A percentile compares a stretch with the other conserved stretches of the same genome.
These are phyloP conservation scores for Arachnomyces sp. DNA, from an alignment of 2,329 filamentous ascomycete species.

Conservation along the genomic window DNA sequence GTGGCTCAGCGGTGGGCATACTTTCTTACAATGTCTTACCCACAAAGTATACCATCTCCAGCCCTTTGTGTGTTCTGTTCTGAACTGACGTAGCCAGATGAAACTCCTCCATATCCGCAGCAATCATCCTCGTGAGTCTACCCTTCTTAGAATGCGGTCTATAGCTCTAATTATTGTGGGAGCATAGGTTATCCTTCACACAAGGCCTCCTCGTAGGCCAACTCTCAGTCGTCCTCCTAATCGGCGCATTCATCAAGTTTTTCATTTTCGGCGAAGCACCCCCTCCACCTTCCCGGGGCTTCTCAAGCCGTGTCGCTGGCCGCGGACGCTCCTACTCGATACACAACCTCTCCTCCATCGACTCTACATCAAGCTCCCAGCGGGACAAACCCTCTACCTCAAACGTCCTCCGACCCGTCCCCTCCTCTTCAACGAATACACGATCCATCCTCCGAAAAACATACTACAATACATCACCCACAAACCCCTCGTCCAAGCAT, in stretches of 20 bases:
- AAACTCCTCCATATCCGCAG: slow-evolving; percentile 1
- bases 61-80: background rate
- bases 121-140: slow-evolving; percentile 10
- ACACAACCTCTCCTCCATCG: slow-evolving; percentile 30
- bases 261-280: slow-evolving; percentile 97
- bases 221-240: slow-evolving; percentile 78
- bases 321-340: slow-evolving; percentile 68
- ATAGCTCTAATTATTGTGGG: slow-evolving; percentile 1
- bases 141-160: background rate
- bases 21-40: slow-evolving; percentile 9
- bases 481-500: slow-evolving; percentile 32
- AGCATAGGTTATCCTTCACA: slow-evolving; percentile 70
- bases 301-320: slow-evolving; percentile 65
- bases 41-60: slow-evolving; percentile 8
- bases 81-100: slow-evolving; percentile 4
- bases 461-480: slow-evolving; percentile 66
- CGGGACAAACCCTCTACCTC: slow-evolving; percentile 48
- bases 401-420: slow-evolving; percentile 62
- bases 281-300: slow-evolving; percentile 69
- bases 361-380: slow-evolving; percentile 37
- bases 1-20: too few relatives aligned
- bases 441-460: slow-evolving; percentile 78
- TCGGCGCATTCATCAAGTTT: slow-evolving; percentile 97
- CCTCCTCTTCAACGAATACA: slow-evolving; percentile 77
- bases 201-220: slow-evolving; percentile 91